Conservation (phyloP, 805 yeast species). For the Myxozyma mucilagina region DNA sequence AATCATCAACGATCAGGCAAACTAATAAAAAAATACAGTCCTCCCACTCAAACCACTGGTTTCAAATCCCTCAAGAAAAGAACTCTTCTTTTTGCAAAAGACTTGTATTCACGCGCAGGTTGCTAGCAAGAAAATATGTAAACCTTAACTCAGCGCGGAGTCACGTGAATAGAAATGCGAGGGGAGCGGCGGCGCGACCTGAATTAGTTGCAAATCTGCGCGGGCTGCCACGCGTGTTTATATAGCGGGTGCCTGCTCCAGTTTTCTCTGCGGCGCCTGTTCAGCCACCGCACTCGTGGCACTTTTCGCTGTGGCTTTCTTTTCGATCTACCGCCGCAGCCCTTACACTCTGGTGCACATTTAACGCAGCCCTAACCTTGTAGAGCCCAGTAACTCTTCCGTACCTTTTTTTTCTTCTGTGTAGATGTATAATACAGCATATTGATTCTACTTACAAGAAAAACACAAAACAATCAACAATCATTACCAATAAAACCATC, state of each 20-base stretch:
- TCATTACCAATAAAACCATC: neutral
- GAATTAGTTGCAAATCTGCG: neutral
- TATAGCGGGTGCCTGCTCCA: slow-evolving; percentile 17
- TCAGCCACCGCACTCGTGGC: slow-evolving; percentile 4
- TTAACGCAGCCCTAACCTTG: neutral
- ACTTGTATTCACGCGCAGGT: neutral
- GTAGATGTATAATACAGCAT: neutral
- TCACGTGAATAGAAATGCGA: slow-evolving; percentile 1
- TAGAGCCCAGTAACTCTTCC: neutral
- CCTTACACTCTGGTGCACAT: neutral
- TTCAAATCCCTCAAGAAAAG: too few species aligned
- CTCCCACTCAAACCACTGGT: neutral
- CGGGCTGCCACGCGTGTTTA: slow-evolving; percentile 23
- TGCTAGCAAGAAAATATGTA: neutral
- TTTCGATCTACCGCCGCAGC: neutral
- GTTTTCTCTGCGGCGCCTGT: neutral
- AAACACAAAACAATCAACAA: neutral
- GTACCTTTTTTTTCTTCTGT: neutral
- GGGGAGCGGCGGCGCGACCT: neutral
- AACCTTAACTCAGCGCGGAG: slow-evolving; percentile 7
- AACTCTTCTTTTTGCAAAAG: neutral
- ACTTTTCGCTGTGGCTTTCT: neutral
- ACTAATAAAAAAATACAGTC: neutral
- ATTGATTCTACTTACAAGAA: neutral
- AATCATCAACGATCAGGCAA: neutral